Conservation (phyloP, 73 alveolate genomes). For the Tetrahymena borealis region DNA sequence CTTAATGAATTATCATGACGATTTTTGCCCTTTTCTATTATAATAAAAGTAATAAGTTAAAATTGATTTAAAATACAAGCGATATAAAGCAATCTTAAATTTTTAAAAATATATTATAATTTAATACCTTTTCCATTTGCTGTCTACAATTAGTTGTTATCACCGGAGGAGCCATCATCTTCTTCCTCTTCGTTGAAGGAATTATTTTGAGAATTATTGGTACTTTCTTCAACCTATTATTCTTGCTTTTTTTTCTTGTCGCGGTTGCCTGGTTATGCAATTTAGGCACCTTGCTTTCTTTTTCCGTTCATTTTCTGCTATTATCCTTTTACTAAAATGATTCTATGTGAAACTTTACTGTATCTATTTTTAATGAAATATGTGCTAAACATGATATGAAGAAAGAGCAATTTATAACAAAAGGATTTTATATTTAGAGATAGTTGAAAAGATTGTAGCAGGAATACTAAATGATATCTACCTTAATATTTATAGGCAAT, state of each 20-base stretch:
- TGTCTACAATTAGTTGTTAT: background rate
- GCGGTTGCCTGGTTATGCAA: background rate
- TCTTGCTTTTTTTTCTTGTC: background rate
- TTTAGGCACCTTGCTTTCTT: background rate
- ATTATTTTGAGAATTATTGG: background rate
- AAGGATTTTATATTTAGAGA: too few relatives aligned
- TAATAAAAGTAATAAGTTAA: background rate
- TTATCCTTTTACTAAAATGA: background rate
- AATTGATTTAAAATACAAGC: background rate
- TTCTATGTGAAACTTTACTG: background rate
- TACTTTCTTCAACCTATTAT: background rate
- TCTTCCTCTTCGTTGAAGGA: background rate
- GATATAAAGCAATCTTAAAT: background rate
- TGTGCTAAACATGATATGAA: too few relatives aligned
- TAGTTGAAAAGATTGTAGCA: too few relatives aligned
- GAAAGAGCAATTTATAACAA: too few relatives aligned
- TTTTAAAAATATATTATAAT: background rate
- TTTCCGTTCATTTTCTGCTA: background rate
- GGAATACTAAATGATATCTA: too few relatives aligned
- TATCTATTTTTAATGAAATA: too few relatives aligned
- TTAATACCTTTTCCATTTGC: background rate
- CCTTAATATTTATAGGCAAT: background rate
- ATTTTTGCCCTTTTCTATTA: background rate
- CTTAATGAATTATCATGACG: constrained; percentile 54
- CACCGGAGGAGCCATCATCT: background rate